A percentile compares a stretch with the other conserved stretches of the same genome.
phyloP scores from a whole-genome alignment of 495 filamentous ascomycete species.

The Penicillium argentinense region DNA sequence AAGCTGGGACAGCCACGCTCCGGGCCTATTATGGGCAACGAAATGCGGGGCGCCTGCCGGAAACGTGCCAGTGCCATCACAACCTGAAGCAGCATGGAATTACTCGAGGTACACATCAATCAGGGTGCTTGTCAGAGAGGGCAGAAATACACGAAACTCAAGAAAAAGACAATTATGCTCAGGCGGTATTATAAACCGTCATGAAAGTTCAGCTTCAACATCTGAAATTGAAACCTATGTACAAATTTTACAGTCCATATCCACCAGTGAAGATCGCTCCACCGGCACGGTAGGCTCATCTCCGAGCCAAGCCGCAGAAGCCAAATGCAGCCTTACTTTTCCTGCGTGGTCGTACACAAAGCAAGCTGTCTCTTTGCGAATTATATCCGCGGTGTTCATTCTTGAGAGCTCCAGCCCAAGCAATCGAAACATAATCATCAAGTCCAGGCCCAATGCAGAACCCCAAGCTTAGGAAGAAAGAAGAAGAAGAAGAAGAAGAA shows the following conservation, averaged over 20 bases:
- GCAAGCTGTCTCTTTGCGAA: neutral
- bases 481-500: conserved; percentile 1
- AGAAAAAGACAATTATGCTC: neutral
- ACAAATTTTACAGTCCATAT: conserved; percentile 19
- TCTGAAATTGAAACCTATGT: conserved; percentile 27
- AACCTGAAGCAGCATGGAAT: no score
- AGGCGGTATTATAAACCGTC: neutral
- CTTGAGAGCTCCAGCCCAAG: conserved; percentile 8
- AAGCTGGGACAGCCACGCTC: no score
- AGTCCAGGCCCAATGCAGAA: conserved; percentile 6
- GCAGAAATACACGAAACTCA: no score
- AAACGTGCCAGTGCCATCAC: no score
- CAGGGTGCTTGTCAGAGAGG: no score
- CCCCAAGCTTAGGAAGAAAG: conserved; percentile 11
- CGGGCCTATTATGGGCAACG: no score
- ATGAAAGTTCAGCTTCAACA: conserved; percentile 24
- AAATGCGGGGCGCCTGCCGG: no score
- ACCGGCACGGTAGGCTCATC: neutral
- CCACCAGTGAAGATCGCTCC: conserved; percentile 2
- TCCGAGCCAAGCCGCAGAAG: conserved; percentile 1
- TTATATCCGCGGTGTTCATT: conserved; percentile 3
- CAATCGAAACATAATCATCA: conserved; percentile 13
- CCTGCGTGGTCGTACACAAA: neutral
- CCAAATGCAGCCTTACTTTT: neutral
- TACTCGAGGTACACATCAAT: no score